Base-by-base conservation (phyloP, 306 rosid species). In the Vicia villosa region DNA sequence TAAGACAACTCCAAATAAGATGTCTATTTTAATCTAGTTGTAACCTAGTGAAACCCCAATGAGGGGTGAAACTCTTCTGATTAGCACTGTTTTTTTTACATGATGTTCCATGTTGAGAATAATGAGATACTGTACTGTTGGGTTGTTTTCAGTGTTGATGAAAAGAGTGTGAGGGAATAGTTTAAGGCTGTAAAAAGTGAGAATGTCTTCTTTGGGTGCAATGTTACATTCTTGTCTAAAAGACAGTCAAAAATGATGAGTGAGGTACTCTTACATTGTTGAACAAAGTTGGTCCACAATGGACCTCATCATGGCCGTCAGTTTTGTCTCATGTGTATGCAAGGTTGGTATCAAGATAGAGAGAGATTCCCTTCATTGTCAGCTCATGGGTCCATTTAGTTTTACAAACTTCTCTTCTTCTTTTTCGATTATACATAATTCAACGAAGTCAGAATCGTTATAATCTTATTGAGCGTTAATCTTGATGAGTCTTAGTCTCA, bases 261-360 rank as follows among this genome's bases (percentile, higher is more conserved):
- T 36, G 69, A 49, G 65, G 63, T 16, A 60, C 73, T 79, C 79
- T 66, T 81, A 65, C 73, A 42, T 68, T 77, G 77, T 77, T 71
- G 81, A 68, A 69, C 14, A 49, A 42, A 54, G 5, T 14, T 66
- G 88, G 75, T 21, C 83, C 76, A 66, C 70, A 5, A 34, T 68
- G 47, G 68, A 74, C 68, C 75, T 81, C 86, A 82, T 81, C 79
- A 69, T 75, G 46, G 81, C 78, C 93, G 36, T 78, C 89, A 61
- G 22, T 73, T 87, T 89, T 90, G 96, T 90, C 91, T 65, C 61
- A 75, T 85, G 71, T 72, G 63, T 40, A 81, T 81, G 92, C 87
- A 83, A 69, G 0, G 92, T 85, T 3, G 69, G 83, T 56, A 63
- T 86, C 96, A 79, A 32, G 78, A 80, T 54, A 78, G 52, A 58